Conservation (phyloP, 306 rosid species). For the Quercus parvula region DNA sequence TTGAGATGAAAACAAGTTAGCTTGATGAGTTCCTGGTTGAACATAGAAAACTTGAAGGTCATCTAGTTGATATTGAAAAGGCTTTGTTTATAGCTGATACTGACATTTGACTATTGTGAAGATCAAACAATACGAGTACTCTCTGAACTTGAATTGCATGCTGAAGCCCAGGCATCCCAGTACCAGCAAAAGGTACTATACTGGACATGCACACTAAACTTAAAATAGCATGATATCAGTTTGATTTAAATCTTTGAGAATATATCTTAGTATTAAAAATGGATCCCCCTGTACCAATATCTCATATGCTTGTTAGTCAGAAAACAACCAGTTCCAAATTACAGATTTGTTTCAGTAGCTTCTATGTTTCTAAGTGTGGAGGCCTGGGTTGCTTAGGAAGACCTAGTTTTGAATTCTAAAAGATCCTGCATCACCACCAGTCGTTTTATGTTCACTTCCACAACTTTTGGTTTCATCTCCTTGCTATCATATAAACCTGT, state of each 20-base stretch:
- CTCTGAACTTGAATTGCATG: constrained; percentile 81
- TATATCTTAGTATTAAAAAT: background rate
- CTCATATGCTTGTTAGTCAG: background rate
- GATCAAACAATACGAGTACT: constrained; percentile 84
- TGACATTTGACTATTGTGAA: constrained; percentile 36
- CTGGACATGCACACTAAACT: background rate
- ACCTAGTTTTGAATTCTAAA: too few species aligned
- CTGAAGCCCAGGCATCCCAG: constrained; percentile 85
- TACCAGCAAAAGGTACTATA: constrained; percentile 80
- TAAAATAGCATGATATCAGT: background rate
- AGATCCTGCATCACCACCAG: too few species aligned
- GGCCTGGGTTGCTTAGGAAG: too few species aligned
- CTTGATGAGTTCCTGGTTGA: constrained; percentile 51
- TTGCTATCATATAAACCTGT: too few species aligned
- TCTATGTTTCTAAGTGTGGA: too few species aligned
- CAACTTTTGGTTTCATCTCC: too few species aligned
- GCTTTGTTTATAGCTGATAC: constrained; percentile 43
- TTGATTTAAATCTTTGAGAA: background rate
- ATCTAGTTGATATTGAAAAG: constrained; percentile 52
- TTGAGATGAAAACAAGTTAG: constrained; percentile 48
- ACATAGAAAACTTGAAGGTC: constrained; percentile 54
- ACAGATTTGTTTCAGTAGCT: background rate
- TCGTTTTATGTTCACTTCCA: too few species aligned
- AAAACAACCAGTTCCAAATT: background rate
- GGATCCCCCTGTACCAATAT: background rate